Conservation (phyloP, 2,329 filamentous ascomycete species). For the Hymenoscyphus albidus region DNA sequence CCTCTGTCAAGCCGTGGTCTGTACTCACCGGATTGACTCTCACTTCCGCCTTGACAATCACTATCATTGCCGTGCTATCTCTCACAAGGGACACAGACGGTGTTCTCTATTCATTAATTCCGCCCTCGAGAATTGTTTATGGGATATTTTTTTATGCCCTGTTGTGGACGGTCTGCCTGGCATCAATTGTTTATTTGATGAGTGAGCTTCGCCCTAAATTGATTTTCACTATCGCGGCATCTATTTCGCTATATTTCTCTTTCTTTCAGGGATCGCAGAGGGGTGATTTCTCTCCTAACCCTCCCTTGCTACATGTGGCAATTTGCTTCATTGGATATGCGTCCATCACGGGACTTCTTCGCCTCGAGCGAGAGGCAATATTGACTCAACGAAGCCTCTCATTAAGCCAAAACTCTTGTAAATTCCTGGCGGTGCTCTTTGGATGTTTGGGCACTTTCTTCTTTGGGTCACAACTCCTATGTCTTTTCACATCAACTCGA, state of each 20-base stretch:
- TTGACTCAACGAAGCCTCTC: constrained; percentile 9
- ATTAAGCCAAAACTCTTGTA: constrained; percentile 6
- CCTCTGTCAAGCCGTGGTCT: constrained; percentile 5
- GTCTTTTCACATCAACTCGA: neutral
- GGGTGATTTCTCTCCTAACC: constrained; percentile 3
- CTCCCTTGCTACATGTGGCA: neutral
- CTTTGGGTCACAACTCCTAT: neutral
- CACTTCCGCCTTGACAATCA: constrained; percentile 7
- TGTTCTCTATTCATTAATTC: constrained; percentile 10
- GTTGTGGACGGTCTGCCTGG: constrained; percentile 13
- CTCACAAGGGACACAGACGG: constrained; percentile 8
- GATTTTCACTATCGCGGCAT: constrained; percentile 8
- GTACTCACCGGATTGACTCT: constrained; percentile 12
- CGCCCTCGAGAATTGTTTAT: constrained; percentile 1
- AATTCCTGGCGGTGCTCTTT: constrained; percentile 5
- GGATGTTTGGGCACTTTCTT: constrained; percentile 5
- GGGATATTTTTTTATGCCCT: constrained; percentile 9
- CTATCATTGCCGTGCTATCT: constrained; percentile 5
- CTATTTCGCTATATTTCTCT: constrained; percentile 11
- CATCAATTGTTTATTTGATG: constrained; percentile 12
- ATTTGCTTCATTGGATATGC: constrained; percentile 6
- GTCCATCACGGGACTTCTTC: constrained; percentile 11
- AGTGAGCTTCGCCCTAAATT: constrained; percentile 13
- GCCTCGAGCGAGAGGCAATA: constrained; percentile 10
- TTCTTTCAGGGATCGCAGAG: constrained; percentile 5